Base-by-base conservation (phyloP, 495 filamentous ascomycete species). In the Aspergillus coremiiformis region DNA sequence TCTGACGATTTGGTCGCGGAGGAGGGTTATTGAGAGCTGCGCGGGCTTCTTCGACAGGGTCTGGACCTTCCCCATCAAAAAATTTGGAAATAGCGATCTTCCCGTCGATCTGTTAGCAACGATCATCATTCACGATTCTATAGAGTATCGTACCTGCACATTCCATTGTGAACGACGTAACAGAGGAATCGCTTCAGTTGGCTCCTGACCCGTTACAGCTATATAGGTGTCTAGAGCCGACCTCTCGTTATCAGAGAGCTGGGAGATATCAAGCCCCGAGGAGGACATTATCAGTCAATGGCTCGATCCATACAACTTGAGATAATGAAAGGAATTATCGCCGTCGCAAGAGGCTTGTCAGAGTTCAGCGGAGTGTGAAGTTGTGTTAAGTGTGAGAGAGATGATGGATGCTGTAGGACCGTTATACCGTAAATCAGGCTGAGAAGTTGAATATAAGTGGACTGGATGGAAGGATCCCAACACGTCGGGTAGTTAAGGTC, bases 61-160 rank as follows among this genome's bases (percentile, higher is more conserved):
- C 88, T 30, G 87, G 80, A 4, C 84, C 81, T 69, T 97, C 94
- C 45, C 94, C 93, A 65, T 97, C 93, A 64, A 96, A 98, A 80
- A 97, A 97, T 61, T 92, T 92, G 44, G 93, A 79, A 45, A 98
- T 87, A 27, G 93, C 93, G 55, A 97, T 94, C 86, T 98, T 17
- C 22, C 17, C 0, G 47, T 39, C 5, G 33, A 21, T 15, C 21
- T 26, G 11, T 23, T 49, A 24, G 30, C 19, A 20, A 10, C 19
- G 2, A 6, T 22, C 20, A 27, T 47, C 44, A 33, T 5, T 47
- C 19, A 11, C 12, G 1, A 15, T 19, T 24, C 9, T 23, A 47
- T 47, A 26, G 24, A 10, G 17, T 33, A 12, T 0, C 56, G 11
- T 58, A 93, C 89, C 78, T 95, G 83, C 11, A 96, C 87, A 66